Base-by-base conservation (phyloP, 148 eudicot genomes). In the Rhododendron griersonianum region DNA sequence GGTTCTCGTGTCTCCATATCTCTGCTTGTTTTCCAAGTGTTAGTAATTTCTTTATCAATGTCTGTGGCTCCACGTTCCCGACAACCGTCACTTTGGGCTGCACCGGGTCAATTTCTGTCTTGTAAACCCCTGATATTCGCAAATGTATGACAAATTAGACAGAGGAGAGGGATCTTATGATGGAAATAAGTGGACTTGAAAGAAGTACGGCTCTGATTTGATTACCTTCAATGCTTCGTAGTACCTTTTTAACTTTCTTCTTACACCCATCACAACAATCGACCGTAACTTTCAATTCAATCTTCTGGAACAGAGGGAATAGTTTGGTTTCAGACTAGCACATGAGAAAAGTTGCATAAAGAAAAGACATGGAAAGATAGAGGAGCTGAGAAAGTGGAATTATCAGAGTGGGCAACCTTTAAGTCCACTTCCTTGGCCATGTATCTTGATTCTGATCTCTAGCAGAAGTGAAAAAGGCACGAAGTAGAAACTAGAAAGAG, bases 201-300 rank as follows among this genome's bases (percentile, higher is more conserved):
- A 59, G 47, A 55, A 53, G 19, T 30, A 15, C 41, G n/a, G 35
- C 67, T 81, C 51, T 81, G 67, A 47, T 81, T 55, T 15, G 41
- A 81, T 80, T 80, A 81, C 83, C 83, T 81, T 81, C 83, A 55
- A 81, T 81, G 18, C 67, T 82, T 61, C 48, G 84, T 35, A 82
- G 18, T 57, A 37, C 48, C 73, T 82, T 82, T 45, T 82, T 82
- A 4, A 82, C 84, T 59, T 39, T 82, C 84, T 61, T 82, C 73
- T 82, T 82, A 23, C 73, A 82, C 23, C 84, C 84, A 13, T 82
- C 84, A n/a, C 84, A 82, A 59, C 84, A 81, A 33, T 81, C 2
- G 14, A 81, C 69, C 13, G 83, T 51, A 53, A 81, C 83, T 53
- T 55, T 81, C 83, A 81, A 19, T 55, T 81, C 83, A 15, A 55